Evolutionary conservation across 257 asterid genomes (phyloP).

Genomic region (Nicotiana noctiflora): DNA sequence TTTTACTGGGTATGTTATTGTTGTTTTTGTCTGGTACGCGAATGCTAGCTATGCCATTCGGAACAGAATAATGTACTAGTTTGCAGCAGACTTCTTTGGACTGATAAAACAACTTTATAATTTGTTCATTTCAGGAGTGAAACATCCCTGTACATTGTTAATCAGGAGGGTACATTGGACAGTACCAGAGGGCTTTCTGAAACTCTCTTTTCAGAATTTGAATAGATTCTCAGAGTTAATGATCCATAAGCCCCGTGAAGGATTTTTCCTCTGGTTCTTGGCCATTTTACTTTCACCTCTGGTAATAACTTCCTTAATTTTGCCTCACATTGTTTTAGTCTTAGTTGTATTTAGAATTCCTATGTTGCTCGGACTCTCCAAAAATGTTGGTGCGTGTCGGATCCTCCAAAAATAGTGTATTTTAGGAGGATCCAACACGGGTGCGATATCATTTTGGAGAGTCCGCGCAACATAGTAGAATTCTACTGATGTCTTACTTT

Average conservation of each 20-base stretch:
- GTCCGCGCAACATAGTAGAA: too few relatives aligned
- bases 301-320: constrained; percentile 1
- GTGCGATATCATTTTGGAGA: too few relatives aligned
- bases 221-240: constrained; percentile 53
- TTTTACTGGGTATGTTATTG: too few relatives aligned
- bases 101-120: neutral
- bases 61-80: neutral
- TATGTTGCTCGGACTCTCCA: too few relatives aligned
- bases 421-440: too few relatives aligned
- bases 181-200: constrained; percentile 27
- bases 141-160: constrained; percentile 45
- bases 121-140: constrained; percentile 26
- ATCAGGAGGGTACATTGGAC: constrained; percentile 47
- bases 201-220: constrained; percentile 26
- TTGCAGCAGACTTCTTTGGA: neutral
- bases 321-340: neutral
- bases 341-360: neutral
- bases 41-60: neutral
- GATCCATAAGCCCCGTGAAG: constrained; percentile 52
- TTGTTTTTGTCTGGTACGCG: neutral
- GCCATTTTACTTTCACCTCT: constrained; percentile 44
- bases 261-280: constrained; percentile 34
- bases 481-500: neutral
- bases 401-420: too few relatives aligned
- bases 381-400: too few relatives aligned